Percentiles rank a stretch among this genome's conserved stretches.
Conservation (phyloP, 139 green algal species). For the Coelastrella sp. region DNA sequence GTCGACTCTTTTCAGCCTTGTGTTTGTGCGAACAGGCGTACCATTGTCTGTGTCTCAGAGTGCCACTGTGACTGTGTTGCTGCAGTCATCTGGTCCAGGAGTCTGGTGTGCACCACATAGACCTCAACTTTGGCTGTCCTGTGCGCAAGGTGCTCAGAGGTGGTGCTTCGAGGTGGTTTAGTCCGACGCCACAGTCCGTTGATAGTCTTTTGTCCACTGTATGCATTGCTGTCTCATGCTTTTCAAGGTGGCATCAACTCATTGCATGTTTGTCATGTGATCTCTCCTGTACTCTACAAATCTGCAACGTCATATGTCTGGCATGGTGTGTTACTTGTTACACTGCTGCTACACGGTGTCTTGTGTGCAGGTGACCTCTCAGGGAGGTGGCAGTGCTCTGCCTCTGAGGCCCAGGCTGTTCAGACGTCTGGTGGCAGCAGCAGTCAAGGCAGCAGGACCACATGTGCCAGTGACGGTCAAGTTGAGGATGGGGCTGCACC, state of each 20-base stretch:
- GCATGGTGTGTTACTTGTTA: background rate
- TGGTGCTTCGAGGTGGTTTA: no score
- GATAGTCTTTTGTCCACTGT: no score
- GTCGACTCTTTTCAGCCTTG: no score
- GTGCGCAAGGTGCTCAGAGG: conserved; percentile 70
- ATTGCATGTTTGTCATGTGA: no score
- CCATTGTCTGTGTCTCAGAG: background rate
- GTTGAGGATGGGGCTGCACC: conserved; percentile 57
- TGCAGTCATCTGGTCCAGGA: conserved; percentile 48
- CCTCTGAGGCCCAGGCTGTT: conserved; percentile 59
- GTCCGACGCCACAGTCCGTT: no score
- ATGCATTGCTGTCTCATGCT: no score
- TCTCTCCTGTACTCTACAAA: no score
- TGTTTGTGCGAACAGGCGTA: no score
- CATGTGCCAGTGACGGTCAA: conserved; percentile 68
- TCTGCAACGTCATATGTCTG: no score
- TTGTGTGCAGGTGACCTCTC: conserved; percentile 22
- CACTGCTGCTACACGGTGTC: background rate
- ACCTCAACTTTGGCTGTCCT: conserved; percentile 73
- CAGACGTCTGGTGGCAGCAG: conserved; percentile 55
- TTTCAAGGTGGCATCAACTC: no score
- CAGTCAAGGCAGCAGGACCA: conserved; percentile 44
- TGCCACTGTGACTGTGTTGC: background rate
- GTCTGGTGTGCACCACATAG: conserved; percentile 63
- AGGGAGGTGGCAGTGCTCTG: conserved; percentile 63